These are phyloP conservation scores for Candida argentea DNA, from an alignment of 805 yeast species.

Conservation along the genomic window DNA sequence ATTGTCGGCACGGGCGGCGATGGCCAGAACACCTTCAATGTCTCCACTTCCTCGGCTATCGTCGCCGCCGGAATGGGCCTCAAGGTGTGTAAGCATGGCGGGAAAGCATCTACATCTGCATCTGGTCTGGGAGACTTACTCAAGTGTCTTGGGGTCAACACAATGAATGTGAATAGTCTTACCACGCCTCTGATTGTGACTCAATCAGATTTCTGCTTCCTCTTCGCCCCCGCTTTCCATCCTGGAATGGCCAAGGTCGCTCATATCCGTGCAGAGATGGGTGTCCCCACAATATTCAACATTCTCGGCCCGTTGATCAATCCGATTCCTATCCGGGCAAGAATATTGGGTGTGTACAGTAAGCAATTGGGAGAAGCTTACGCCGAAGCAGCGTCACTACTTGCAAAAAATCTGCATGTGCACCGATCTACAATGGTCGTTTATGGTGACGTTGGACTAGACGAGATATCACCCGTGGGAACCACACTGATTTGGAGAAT, in stretches of 20 bases:
- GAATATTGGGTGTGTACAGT: constrained; percentile 85
- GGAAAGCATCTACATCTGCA: constrained; percentile 87
- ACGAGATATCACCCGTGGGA: constrained; percentile 90
- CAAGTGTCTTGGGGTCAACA: constrained; percentile 71
- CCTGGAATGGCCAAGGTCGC: constrained; percentile 84
- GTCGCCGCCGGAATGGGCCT: constrained; percentile 86
- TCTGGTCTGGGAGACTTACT: constrained; percentile 93
- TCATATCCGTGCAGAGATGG: constrained; percentile 62
- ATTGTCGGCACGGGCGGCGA: constrained; percentile 99
- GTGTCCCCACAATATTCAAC: constrained; percentile 90
- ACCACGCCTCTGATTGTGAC: constrained; percentile 53
- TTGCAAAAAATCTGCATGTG: constrained; percentile 41
- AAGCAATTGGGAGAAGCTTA: constrained; percentile 71
- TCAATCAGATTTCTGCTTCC: constrained; percentile 47
- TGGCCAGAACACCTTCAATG: constrained; percentile 95
- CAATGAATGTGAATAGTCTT: constrained; percentile 51
- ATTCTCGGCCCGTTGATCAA: constrained; percentile 89
- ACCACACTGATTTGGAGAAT: constrained; percentile 72
- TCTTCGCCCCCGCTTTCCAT: constrained; percentile 92
- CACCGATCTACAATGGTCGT: constrained; percentile 69
- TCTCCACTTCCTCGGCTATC: constrained; percentile 88
- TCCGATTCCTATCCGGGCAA: constrained; percentile 72
- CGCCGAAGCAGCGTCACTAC: constrained; percentile 65
- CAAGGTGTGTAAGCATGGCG: constrained; percentile 89
- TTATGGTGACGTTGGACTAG: constrained; percentile 86